Evolutionary conservation across 192 early-diverging fungal species (phyloP).

Genomic region (Coemansia furcata): DNA sequence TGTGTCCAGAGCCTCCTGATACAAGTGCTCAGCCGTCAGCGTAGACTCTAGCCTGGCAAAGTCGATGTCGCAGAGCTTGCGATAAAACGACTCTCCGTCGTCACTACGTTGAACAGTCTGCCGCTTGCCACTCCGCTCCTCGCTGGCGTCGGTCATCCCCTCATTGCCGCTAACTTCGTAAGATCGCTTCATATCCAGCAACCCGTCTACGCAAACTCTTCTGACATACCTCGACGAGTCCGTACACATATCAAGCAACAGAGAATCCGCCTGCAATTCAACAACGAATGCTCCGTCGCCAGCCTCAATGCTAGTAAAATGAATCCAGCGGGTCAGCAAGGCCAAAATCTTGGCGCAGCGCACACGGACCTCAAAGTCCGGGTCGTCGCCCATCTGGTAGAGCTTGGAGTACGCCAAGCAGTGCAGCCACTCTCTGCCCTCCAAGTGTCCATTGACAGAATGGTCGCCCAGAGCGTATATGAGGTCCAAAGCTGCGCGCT

Average conservation of each 20-base stretch:
- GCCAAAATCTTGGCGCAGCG: slow-evolving; percentile 24
- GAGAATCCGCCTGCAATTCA: slow-evolving; percentile 12
- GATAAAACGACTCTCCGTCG: slow-evolving; percentile 3
- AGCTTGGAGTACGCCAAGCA: slow-evolving; percentile 11
- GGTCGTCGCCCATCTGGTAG: slow-evolving; percentile 25
- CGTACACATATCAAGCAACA: slow-evolving; percentile 41
- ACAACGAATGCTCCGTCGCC: not conserved
- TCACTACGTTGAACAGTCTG: not conserved
- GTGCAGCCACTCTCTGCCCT: slow-evolving; percentile 19
- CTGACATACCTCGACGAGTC: slow-evolving; percentile 53
- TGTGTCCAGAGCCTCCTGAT: slow-evolving; percentile 48
- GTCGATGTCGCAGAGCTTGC: slow-evolving; percentile 24
- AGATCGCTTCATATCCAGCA: slow-evolving; percentile 12
- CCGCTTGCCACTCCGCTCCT: not conserved
- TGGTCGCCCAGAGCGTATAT: slow-evolving; percentile 9
- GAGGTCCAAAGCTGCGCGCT: slow-evolving; percentile 34
- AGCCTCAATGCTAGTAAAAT: not conserved
- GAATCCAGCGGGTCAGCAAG: slow-evolving; percentile 8
- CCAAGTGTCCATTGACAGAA: not conserved
- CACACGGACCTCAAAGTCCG: slow-evolving; percentile 52
- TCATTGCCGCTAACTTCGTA: not conserved
- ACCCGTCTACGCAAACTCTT: slow-evolving; percentile 22
- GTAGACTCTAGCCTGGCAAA: slow-evolving; percentile 27
- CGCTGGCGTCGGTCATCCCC: not conserved
- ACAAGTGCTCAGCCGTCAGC: slow-evolving; percentile 42